Evolutionary conservation across 2,329 filamentous ascomycete genomes (phyloP).

Genomic region (Aspergillus hiratsukae): DNA sequence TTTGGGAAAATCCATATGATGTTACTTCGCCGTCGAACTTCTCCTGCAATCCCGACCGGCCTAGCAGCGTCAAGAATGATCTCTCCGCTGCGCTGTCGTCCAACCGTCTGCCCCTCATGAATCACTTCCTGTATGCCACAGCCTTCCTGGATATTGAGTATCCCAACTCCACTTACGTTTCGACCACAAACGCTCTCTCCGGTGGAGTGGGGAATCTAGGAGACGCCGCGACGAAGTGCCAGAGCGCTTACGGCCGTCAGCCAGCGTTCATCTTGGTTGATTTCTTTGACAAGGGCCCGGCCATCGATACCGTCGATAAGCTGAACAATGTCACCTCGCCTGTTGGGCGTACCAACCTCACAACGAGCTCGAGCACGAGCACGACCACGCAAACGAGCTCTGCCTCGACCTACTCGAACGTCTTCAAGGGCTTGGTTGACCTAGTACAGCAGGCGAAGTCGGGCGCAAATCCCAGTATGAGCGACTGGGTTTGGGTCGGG

Average conservation of each 20-base stretch:
- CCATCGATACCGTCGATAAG: conserved; percentile 64
- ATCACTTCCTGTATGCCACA: conserved; percentile 70
- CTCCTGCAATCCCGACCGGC: conserved; percentile 67
- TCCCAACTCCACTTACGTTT: conserved; percentile 58
- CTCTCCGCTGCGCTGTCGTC: conserved; percentile 49
- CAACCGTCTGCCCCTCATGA: conserved; percentile 66
- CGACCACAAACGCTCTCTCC: conserved; percentile 61
- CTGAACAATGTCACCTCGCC: conserved; percentile 56
- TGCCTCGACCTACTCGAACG: conserved; percentile 28
- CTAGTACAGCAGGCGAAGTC: conserved; percentile 34
- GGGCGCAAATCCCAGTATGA: conserved; percentile 35
- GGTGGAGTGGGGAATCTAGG: conserved; percentile 53
- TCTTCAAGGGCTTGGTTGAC: conserved; percentile 36
- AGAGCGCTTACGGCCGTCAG: conserved; percentile 53
- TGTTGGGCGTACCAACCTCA: conserved; percentile 39
- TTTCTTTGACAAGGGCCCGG: conserved; percentile 69
- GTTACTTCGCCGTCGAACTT: conserved; percentile 60
- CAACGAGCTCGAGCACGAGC: conserved; percentile 8
- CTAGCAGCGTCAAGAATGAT: conserved; percentile 48
- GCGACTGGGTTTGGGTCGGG: conserved; percentile 43
- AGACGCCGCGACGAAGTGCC: conserved; percentile 49
- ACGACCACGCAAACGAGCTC: conserved; percentile 22
- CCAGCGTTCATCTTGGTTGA: conserved; percentile 77
- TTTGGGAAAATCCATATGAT: conserved; percentile 71
- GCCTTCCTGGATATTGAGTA: conserved; percentile 53